A percentile compares a stretch with the other conserved stretches of the same genome.
Evolutionary conservation across 2,329 filamentous ascomycete species (phyloP).

Genomic region (Fusarium sacchari): DNA sequence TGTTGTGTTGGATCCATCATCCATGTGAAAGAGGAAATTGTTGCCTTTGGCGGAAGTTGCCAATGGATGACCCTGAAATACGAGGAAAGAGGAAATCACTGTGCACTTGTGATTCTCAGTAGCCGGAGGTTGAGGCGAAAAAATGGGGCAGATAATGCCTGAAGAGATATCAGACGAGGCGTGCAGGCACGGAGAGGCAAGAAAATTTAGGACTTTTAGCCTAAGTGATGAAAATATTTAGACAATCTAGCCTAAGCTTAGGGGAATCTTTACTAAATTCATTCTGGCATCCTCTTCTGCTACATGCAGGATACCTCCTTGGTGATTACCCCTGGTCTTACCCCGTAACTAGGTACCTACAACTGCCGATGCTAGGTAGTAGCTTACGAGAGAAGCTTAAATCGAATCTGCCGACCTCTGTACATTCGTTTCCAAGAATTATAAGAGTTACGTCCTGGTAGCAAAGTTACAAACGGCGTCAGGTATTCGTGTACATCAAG

Average conservation of each 20-base stretch:
- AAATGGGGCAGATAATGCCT: not conserved
- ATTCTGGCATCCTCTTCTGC: not conserved
- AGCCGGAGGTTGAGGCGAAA: not conserved
- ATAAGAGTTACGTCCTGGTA: not conserved
- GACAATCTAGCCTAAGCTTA: not conserved
- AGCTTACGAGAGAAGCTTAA: constrained; percentile 28
- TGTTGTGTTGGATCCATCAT: not conserved
- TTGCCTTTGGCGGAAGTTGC: not conserved
- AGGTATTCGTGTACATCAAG: not conserved
- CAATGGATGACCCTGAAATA: not conserved
- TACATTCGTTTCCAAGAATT: too few species aligned
- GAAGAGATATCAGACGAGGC: too few species aligned
- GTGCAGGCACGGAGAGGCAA: not conserved
- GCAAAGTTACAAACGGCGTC: not conserved
- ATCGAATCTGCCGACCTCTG: not conserved
- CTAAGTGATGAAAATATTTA: not conserved
- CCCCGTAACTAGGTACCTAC: too few species aligned
- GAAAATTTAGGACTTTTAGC: not conserved
- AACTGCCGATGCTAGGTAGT: constrained; percentile 5
- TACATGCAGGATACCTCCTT: not conserved
- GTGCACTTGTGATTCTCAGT: constrained; percentile 10
- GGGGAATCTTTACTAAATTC: not conserved
- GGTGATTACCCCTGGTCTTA: not conserved
- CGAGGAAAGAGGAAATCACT: constrained; percentile 12
- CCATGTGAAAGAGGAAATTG: too few species aligned